phyloP scores from a whole-genome alignment of 2,329 filamentous ascomycete species.

The Ophiostoma sp. region DNA sequence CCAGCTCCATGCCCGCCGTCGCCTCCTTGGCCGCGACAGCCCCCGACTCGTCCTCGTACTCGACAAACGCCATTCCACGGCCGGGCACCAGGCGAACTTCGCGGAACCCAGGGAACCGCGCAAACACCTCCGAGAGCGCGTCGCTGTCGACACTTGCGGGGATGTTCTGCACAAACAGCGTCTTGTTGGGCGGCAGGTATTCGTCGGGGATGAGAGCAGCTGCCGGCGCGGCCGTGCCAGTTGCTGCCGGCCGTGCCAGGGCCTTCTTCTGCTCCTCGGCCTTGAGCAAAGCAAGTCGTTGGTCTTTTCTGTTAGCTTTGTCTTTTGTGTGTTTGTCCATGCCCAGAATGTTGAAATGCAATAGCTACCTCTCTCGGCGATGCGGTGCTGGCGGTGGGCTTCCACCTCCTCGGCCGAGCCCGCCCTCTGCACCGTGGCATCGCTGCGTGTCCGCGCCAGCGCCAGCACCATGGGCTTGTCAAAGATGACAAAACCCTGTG shows the following conservation, averaged over 20 bases:
- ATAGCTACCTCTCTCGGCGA: slow-evolving; percentile 77
- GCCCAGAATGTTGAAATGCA: neutral
- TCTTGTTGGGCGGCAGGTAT: slow-evolving; percentile 95
- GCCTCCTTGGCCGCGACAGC: slow-evolving; percentile 93
- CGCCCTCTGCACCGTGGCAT: slow-evolving; percentile 73
- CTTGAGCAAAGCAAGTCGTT: slow-evolving; percentile 76
- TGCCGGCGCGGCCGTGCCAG: neutral
- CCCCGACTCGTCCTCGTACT: slow-evolving; percentile 85
- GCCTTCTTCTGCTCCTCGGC: slow-evolving; percentile 63
- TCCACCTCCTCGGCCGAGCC: slow-evolving; percentile 80
- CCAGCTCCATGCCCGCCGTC: slow-evolving; percentile 77
- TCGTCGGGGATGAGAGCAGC: slow-evolving; percentile 78
- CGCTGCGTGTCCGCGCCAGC: slow-evolving; percentile 75
- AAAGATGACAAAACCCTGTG: slow-evolving; percentile 89
- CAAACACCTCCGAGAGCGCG: slow-evolving; percentile 72
- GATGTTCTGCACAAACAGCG: slow-evolving; percentile 86
- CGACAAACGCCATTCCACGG: slow-evolving; percentile 86
- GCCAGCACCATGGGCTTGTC: slow-evolving; percentile 84
- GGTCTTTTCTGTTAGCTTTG: slow-evolving; percentile 43
- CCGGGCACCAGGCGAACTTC: slow-evolving; percentile 88
- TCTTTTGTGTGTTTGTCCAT: too few relatives aligned
- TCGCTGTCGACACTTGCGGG: slow-evolving; percentile 70
- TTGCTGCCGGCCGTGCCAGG: slow-evolving; percentile 15
- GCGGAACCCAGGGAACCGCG: slow-evolving; percentile 85
- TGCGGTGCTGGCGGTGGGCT: slow-evolving; percentile 71